Conservation (phyloP, 2,329 filamentous ascomycete species). For the Elsinoe ampelina region DNA sequence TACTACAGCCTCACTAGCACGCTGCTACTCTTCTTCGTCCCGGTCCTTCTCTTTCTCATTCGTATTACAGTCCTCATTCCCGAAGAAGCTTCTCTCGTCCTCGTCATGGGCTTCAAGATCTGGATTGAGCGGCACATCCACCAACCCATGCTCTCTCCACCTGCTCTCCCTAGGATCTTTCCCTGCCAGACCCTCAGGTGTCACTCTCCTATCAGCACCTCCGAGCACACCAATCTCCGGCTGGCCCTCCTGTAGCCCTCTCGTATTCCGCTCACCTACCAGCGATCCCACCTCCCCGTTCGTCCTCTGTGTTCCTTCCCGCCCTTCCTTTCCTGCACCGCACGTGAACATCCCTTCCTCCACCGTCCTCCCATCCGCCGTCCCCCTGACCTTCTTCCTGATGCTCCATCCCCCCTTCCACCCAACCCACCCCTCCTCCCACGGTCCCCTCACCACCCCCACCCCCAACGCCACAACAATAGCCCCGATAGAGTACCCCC, state of each 20-base stretch:
- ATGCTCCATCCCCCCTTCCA: slow-evolving; percentile 52
- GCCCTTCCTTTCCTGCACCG: background rate
- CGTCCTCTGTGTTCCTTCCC: background rate
- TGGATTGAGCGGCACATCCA: background rate
- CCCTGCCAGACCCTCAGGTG: background rate
- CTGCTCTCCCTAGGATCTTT: background rate
- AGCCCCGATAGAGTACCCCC: slow-evolving; percentile 48
- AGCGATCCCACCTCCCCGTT: background rate
- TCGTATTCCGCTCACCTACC: background rate
- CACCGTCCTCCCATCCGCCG: slow-evolving; percentile 32
- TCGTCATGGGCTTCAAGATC: background rate
- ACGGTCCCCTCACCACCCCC: slow-evolving; percentile 39
- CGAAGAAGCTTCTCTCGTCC: background rate
- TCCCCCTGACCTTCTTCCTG: slow-evolving; percentile 31
- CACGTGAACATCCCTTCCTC: background rate
- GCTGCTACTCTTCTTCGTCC: background rate
- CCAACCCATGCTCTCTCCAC: background rate
- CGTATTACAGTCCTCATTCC: background rate
- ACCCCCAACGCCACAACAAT: slow-evolving; percentile 26
- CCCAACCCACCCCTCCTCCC: slow-evolving; percentile 50
- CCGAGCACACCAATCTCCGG: background rate
- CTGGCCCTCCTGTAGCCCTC: too few relatives aligned
- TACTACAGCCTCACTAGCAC: too few relatives aligned
- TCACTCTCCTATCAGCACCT: background rate
- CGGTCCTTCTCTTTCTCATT: background rate